phyloP scores from a whole-genome alignment of 2,329 filamentous ascomycete species.

The Neoscytalidium dimidiatum region DNA sequence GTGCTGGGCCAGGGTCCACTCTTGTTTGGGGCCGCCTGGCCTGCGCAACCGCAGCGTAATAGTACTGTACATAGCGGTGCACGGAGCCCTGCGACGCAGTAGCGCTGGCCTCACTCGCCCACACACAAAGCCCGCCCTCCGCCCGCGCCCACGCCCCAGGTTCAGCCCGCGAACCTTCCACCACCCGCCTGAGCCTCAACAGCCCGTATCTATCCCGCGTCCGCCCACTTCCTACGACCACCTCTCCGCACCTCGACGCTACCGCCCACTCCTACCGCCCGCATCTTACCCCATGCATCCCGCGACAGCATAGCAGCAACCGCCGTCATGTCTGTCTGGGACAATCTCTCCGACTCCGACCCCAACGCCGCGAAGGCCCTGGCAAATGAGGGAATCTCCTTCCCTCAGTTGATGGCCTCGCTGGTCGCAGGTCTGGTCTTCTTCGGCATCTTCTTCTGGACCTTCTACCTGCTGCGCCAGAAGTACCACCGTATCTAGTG shows the following conservation, averaged over 20 bases:
- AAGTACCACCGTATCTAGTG: slow-evolving; percentile 83
- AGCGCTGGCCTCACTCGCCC: neutral
- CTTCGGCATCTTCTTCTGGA: slow-evolving; percentile 19
- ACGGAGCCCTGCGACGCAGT: neutral
- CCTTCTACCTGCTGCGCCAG: slow-evolving; percentile 77
- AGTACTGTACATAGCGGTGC: neutral
- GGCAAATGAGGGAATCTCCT: slow-evolving; percentile 9
- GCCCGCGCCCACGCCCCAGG: neutral
- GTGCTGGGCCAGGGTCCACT: neutral
- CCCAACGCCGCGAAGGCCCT: slow-evolving; percentile 9
- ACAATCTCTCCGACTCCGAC: neutral
- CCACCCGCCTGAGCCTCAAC: neutral
- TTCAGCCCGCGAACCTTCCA: neutral
- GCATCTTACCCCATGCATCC: neutral
- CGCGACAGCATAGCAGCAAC: neutral
- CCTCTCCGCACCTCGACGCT: neutral
- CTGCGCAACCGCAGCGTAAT: too few species aligned
- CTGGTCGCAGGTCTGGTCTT: slow-evolving; percentile 4
- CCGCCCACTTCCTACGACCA: neutral
- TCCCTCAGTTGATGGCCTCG: slow-evolving; percentile 15
- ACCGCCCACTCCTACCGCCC: neutral
- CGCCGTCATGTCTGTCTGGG: neutral
- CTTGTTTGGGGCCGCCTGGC: slow-evolving; percentile 9
- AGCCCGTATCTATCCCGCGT: too few species aligned
- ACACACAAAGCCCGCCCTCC: neutral